Conservation (phyloP, 352 stramenopile species). For the Globisporangium alternatum region DNA sequence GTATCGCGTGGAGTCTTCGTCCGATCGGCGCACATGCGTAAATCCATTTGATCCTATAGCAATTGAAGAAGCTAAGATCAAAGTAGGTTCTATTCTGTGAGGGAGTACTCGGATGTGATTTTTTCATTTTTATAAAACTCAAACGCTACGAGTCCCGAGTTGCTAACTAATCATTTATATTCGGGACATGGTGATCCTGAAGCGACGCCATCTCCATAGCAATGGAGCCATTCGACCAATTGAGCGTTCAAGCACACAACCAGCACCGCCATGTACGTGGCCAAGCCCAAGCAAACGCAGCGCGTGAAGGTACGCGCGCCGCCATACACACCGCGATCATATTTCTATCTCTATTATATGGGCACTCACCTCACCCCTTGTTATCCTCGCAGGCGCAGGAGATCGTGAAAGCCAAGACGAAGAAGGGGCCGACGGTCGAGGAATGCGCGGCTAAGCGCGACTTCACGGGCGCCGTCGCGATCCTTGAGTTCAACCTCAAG, state of each 20-base stretch:
- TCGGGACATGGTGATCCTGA: constrained; percentile 2
- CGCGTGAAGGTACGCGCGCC: constrained; percentile 40
- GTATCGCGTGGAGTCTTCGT: too few species aligned
- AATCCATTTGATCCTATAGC: too few species aligned
- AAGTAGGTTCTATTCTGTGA: background rate
- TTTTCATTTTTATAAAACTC: too few species aligned
- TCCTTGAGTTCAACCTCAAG: constrained; percentile 94
- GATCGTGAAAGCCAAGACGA: constrained; percentile 66
- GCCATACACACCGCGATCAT: background rate
- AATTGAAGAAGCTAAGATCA: background rate
- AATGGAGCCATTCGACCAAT: background rate
- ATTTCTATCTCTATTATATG: background rate
- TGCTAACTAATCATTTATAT: background rate
- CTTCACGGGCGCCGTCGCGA: constrained; percentile 92
- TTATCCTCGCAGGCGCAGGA: constrained; percentile 39
- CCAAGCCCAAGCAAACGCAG: constrained; percentile 76
- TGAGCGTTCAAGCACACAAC: too few species aligned
- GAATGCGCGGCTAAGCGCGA: constrained; percentile 83
- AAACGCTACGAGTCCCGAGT: background rate
- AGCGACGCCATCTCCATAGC: background rate
- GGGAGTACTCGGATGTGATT: background rate
- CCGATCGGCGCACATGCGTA: too few species aligned
- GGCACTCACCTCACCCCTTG: background rate
- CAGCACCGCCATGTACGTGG: constrained; percentile 53
- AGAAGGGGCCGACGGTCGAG: constrained; percentile 73